Evolutionary conservation across 495 filamentous ascomycete species (phyloP).

Genomic region (Penicillium goetzii): DNA sequence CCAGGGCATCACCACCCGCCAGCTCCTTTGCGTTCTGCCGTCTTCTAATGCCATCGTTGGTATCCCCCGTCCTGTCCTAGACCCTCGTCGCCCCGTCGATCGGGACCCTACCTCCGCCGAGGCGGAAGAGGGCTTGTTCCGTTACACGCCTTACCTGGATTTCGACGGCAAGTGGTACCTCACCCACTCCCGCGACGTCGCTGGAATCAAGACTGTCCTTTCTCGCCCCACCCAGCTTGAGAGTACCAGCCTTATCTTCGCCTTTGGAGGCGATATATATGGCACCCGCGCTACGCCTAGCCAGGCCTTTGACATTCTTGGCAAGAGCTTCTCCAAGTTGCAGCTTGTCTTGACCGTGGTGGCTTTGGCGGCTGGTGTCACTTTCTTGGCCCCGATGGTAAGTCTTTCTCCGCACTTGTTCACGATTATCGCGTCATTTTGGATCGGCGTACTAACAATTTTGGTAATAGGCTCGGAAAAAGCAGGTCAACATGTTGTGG

Average conservation of each 20-base stretch:
- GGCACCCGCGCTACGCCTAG: slow-evolving; percentile 84
- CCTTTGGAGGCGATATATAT: slow-evolving; percentile 85
- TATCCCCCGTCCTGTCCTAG: slow-evolving; percentile 76
- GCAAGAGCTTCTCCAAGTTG: slow-evolving; percentile 89
- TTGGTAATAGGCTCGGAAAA: slow-evolving; percentile 40
- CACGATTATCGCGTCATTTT: background rate
- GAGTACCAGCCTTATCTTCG: slow-evolving; percentile 89
- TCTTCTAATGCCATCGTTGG: slow-evolving; percentile 71
- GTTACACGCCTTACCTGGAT: slow-evolving; percentile 75
- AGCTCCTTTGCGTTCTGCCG: slow-evolving; percentile 77
- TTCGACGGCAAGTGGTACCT: slow-evolving; percentile 82
- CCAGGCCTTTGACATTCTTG: slow-evolving; percentile 86
- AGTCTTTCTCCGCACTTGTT: slow-evolving; percentile 30
- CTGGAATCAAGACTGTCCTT: slow-evolving; percentile 73
- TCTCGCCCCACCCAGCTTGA: slow-evolving; percentile 80
- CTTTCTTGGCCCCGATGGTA: slow-evolving; percentile 84
- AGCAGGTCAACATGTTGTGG: slow-evolving; percentile 50
- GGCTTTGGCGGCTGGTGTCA: slow-evolving; percentile 72
- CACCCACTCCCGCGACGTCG: slow-evolving; percentile 80
- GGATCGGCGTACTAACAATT: slow-evolving; percentile 17
- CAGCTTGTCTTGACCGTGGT: slow-evolving; percentile 82
- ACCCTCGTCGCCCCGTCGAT: slow-evolving; percentile 85
- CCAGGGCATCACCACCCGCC: slow-evolving; percentile 87
- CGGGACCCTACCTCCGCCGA: slow-evolving; percentile 81
- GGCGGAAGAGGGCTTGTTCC: slow-evolving; percentile 78